phyloP scores from a whole-genome alignment of 108 stramenopile genomes.

The Cyclotella distinguenda region DNA sequence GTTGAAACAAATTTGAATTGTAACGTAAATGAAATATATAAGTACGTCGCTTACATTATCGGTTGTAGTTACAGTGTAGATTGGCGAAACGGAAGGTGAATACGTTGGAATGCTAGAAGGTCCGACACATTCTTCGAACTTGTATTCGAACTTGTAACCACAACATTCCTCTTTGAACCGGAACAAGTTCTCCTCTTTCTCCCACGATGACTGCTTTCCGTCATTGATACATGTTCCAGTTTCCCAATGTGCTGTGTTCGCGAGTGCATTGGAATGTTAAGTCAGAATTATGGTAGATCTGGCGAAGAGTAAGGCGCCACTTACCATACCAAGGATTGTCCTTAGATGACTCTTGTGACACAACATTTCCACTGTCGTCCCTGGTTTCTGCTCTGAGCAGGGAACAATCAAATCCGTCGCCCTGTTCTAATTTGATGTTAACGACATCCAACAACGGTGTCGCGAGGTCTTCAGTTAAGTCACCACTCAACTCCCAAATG shows the following conservation, averaged over 20 bases:
- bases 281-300: background rate
- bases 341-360: constrained; percentile 7
- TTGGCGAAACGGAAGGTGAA: constrained; percentile 8
- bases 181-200: constrained; percentile 35
- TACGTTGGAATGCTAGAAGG: constrained; percentile 15
- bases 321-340: constrained; percentile 46
- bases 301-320: background rate
- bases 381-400: constrained; percentile 24
- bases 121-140: constrained; percentile 34
- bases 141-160: constrained; percentile 33
- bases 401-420: constrained; percentile 29
- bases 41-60: constrained; percentile 8
- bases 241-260: constrained; percentile 29
- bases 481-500: constrained; percentile 48
- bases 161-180: constrained; percentile 44
- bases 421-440: constrained; percentile 47
- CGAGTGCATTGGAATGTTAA: no score
- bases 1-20: background rate
- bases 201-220: constrained; percentile 38
- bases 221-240: constrained; percentile 32
- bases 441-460: constrained; percentile 44
- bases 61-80: background rate
- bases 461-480: constrained; percentile 31
- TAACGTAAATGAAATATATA: background rate
- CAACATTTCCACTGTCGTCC: constrained; percentile 32